A percentile compares a stretch with the other conserved stretches of the same genome.
phyloP scores from a whole-genome alignment of 2,329 filamentous ascomycete species.

The Pseudovirgaria hyperparasitica region DNA sequence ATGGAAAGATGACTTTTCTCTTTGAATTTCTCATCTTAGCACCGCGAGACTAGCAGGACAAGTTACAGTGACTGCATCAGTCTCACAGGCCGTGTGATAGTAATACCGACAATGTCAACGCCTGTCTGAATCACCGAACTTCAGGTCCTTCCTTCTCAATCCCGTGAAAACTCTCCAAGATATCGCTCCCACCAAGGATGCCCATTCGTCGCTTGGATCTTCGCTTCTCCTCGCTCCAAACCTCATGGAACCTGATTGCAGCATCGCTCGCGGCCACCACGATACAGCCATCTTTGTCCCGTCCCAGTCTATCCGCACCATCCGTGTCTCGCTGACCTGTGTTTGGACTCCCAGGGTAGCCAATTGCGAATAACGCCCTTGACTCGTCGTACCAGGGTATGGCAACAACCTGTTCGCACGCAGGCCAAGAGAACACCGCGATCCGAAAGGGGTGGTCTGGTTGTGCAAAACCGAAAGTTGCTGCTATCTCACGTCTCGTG shows the following conservation, averaged over 20 bases:
- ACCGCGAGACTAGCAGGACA: too few species aligned
- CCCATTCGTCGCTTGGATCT: too few species aligned
- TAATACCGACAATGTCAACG: too few species aligned
- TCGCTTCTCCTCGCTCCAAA: slow-evolving; percentile 61
- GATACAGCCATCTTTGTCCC: slow-evolving; percentile 57
- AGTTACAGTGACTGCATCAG: too few species aligned
- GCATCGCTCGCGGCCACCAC: slow-evolving; percentile 87
- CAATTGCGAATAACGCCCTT: slow-evolving; percentile 74
- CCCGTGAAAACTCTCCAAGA: slow-evolving; percentile 69
- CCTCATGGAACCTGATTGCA: slow-evolving; percentile 88
- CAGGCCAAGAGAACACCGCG: slow-evolving; percentile 89
- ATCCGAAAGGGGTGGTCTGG: slow-evolving; percentile 82
- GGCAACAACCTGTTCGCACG: slow-evolving; percentile 71
- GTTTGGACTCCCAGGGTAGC: slow-evolving; percentile 57
- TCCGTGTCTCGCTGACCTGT: slow-evolving; percentile 12
- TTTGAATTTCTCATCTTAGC: too few species aligned
- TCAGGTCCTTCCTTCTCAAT: slow-evolving; percentile 65
- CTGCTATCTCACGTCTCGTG: slow-evolving; percentile 74
- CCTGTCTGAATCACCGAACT: too few species aligned
- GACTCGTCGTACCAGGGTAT: slow-evolving; percentile 74
- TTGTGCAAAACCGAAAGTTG: slow-evolving; percentile 87
- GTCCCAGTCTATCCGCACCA: slow-evolving; percentile 21
- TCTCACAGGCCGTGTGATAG: too few species aligned
- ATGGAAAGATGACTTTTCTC: too few species aligned
- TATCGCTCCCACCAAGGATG: slow-evolving; percentile 67